Evolutionary conservation across 257 asterid genomes (phyloP).

Genomic region (Solanum etuberosum): DNA sequence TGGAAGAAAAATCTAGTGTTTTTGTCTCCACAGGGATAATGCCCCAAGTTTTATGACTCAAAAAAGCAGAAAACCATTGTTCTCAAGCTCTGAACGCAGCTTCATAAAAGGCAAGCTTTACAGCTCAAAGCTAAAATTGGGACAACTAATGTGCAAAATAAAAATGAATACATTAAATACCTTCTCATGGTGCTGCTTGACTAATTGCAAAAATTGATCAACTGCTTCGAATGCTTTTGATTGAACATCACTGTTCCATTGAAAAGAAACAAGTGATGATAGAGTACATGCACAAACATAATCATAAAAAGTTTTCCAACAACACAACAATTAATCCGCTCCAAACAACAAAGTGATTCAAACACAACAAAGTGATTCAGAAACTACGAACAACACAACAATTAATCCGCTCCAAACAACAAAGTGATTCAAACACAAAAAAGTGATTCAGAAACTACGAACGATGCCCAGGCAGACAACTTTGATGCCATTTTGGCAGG

Average conservation of each 20-base stretch:
- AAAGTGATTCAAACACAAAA: not conserved
- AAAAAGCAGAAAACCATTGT: not conserved
- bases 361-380: not conserved
- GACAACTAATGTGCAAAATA: not conserved
- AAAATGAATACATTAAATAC: constrained; percentile 12
- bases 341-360: not conserved
- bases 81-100: not conserved
- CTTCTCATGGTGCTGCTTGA: constrained; percentile 68
- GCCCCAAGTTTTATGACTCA: not conserved
- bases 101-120: not conserved
- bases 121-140: not conserved
- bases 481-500: not conserved
- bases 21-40: not conserved
- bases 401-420: not conserved
- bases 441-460: not conserved
- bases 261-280: not conserved
- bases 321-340: not conserved
- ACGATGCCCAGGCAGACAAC: not conserved
- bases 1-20: not conserved
- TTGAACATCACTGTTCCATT: constrained; percentile 66
- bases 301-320: not conserved
- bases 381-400: not conserved
- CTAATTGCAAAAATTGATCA: constrained; percentile 83
- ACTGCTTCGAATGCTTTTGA: constrained; percentile 92
- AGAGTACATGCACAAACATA: not conserved